Evolutionary conservation across 192 early-diverging fungal genomes (phyloP).

Genomic region (Podila verticillata): DNA sequence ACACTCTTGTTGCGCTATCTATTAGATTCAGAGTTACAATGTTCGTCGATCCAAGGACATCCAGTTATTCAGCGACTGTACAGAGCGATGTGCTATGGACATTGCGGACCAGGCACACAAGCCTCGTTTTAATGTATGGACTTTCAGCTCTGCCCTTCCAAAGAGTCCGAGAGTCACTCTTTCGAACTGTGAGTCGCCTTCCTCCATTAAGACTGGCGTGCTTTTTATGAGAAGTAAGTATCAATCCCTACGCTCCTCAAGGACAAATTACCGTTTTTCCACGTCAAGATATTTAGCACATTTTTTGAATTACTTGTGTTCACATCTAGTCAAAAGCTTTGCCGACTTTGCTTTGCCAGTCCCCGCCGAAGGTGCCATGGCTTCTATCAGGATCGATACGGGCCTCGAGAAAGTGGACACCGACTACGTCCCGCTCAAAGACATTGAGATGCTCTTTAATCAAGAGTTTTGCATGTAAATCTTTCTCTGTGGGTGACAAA

Average conservation of each 20-base stretch:
- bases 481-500: not conserved
- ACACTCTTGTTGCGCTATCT: not conserved
- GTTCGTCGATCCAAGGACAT: not conserved
- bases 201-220: slow-evolving; percentile 12
- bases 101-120: too few species aligned
- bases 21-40: slow-evolving; percentile 5
- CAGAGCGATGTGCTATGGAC: too few species aligned
- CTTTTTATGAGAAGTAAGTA: slow-evolving; percentile 25
- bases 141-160: too few species aligned
- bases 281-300: too few species aligned
- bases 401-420: slow-evolving; percentile 39
- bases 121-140: too few species aligned
- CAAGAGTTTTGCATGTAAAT: slow-evolving; percentile 46
- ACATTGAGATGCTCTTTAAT: slow-evolving; percentile 18
- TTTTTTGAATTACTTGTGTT: not conserved
- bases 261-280: too few species aligned
- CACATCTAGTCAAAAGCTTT: slow-evolving; percentile 10
- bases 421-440: slow-evolving; percentile 26
- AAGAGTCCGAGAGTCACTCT: slow-evolving; percentile 11
- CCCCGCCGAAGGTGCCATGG: slow-evolving; percentile 10
- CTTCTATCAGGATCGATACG: slow-evolving; percentile 32
- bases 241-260: too few species aligned
- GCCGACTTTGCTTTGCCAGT: slow-evolving; percentile 10
- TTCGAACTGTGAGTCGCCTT: slow-evolving; percentile 11
- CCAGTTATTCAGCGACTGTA: not conserved